Percentiles rank a stretch among this genome's conserved stretches.
These are phyloP conservation scores for Fusarium dimerum DNA, from an alignment of 2,329 filamentous ascomycete species.

Conservation along the genomic window DNA sequence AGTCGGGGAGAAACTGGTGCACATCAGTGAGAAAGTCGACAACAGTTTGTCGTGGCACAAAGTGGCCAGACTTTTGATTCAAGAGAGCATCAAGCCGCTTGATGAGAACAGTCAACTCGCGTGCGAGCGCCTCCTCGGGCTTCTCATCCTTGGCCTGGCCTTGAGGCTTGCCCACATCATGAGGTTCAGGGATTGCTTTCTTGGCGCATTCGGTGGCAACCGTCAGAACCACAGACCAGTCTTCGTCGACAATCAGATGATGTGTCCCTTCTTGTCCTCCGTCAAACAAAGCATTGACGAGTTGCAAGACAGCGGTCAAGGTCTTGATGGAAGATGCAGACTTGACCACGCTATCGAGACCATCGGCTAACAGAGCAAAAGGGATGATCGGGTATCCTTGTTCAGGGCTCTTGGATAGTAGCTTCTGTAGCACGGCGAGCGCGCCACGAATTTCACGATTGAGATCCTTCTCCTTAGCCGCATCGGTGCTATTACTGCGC, in stretches of 20 bases:
- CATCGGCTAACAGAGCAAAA: constrained; percentile 59
- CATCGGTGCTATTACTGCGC: constrained; percentile 47
- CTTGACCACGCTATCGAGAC: constrained; percentile 52
- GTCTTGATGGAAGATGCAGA: constrained; percentile 47
- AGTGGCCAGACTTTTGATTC: constrained; percentile 48
- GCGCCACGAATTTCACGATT: constrained; percentile 62
- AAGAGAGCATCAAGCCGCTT: constrained; percentile 50
- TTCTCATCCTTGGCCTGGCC: constrained; percentile 29
- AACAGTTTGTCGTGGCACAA: constrained; percentile 65
- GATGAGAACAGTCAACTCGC: constrained; percentile 48
- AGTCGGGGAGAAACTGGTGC: constrained; percentile 63
- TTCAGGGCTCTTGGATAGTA: constrained; percentile 60
- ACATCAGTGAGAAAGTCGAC: constrained; percentile 67
- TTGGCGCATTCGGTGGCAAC: constrained; percentile 58
- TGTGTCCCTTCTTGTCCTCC: constrained; percentile 55
- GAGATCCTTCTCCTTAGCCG: constrained; percentile 51
- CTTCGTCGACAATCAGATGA: constrained; percentile 61
- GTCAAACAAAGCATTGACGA: constrained; percentile 58
- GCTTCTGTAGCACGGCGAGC: constrained; percentile 62
- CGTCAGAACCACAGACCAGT: constrained; percentile 63
- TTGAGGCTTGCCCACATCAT: constrained; percentile 27
- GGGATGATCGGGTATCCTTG: constrained; percentile 62
- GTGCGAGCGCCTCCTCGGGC: constrained; percentile 40
- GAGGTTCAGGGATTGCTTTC: constrained; percentile 23
- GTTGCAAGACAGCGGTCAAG: constrained; percentile 47